A percentile compares a stretch with the other conserved stretches of the same genome.
Evolutionary conservation across 768 basidiomycete species (phyloP).

Genomic region (Leccinum sublutescens): DNA sequence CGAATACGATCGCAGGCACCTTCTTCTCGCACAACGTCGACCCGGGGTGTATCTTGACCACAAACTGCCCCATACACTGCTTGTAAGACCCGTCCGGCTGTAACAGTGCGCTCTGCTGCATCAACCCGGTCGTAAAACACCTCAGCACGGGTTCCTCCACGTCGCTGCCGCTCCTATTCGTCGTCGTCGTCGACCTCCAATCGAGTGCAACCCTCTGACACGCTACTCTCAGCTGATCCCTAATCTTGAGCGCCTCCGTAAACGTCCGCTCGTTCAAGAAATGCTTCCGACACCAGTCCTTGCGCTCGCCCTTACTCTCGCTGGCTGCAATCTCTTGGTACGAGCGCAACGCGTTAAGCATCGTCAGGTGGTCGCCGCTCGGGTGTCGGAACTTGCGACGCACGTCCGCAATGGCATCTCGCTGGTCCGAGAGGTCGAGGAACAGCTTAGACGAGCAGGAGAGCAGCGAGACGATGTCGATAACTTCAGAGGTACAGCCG

Average conservation of each 20-base stretch:
- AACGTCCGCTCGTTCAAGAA: slow-evolving; percentile 83
- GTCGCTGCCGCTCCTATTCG: slow-evolving; percentile 44
- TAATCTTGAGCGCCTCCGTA: slow-evolving; percentile 72
- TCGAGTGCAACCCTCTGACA: slow-evolving; percentile 64
- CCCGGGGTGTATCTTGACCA: slow-evolving; percentile 90
- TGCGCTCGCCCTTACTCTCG: slow-evolving; percentile 47
- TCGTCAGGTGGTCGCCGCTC: slow-evolving; percentile 88
- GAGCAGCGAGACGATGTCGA: slow-evolving; percentile 82
- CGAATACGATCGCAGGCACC: slow-evolving; percentile 84
- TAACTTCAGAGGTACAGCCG: slow-evolving; percentile 72
- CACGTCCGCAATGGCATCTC: slow-evolving; percentile 68
- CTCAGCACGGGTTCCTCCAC: slow-evolving; percentile 67
- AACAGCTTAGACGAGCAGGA: slow-evolving; percentile 82
- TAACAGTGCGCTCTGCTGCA: slow-evolving; percentile 70
- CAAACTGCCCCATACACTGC: slow-evolving; percentile 69
- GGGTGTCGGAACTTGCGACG: slow-evolving; percentile 78
- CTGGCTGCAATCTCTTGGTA: slow-evolving; percentile 66
- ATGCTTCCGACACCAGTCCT: slow-evolving; percentile 83
- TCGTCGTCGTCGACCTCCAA: slow-evolving; percentile 43
- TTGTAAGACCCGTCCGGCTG: slow-evolving; percentile 89
- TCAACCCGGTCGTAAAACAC: slow-evolving; percentile 29
- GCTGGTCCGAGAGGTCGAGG: slow-evolving; percentile 69
- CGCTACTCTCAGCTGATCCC: slow-evolving; percentile 70
- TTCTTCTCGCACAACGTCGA: slow-evolving; percentile 81
- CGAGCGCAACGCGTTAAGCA: slow-evolving; percentile 79